Base-by-base conservation (phyloP, 192 early-diverging fungal species). In the Podochytrium sp. region DNA sequence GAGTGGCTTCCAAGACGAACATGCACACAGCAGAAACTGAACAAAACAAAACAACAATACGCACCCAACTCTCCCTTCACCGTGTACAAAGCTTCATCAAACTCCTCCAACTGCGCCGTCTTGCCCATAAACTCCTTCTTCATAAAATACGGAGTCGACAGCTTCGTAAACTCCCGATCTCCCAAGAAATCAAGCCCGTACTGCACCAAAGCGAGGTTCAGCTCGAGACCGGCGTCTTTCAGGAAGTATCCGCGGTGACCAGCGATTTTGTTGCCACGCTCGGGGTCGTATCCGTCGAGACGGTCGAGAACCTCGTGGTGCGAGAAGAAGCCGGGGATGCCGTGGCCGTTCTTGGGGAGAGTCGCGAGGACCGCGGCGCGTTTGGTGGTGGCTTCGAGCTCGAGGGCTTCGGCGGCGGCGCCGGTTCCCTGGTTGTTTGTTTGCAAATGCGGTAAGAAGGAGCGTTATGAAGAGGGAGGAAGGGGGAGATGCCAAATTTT, bases 161-260 rank as follows among this genome's bases (percentile, higher is more conserved):
- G 87, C 87, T 98, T 98, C 62, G 88, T 95, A 79, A 94, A 98
- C 18, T 88, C 90, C 49, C 85, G 69, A 66, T 83, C 87, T 53
- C 85, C 89, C 59, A 99, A 85, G 85, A 98, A 99, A 51, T 91
- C 87, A 38, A 99, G 87, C 32, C 97, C 97, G 76, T 98, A 99
- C 78, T 92, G 94, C 78, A 99, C 91, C 62, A 99, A 84, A 27
- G 96, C 97, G 76, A 99, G 84, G 82, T 98, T 98, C 69, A 99
- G 85, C 74, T 98, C 96, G 32, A 99, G 96, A 79, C 96, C 98
- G 3, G 87, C 90, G 43, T 94, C 94, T 6, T 92, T 95, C 67
- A 99, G 86, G 83, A 99, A 99, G 79, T 96, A 99, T n/a, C 95
- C 98, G 70, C 98, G 95, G 85, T 99, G 98, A 18, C 96, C 96